Conservation (phyloP, 2,329 filamentous ascomycete species). For the Fusarium heterosporum region DNA sequence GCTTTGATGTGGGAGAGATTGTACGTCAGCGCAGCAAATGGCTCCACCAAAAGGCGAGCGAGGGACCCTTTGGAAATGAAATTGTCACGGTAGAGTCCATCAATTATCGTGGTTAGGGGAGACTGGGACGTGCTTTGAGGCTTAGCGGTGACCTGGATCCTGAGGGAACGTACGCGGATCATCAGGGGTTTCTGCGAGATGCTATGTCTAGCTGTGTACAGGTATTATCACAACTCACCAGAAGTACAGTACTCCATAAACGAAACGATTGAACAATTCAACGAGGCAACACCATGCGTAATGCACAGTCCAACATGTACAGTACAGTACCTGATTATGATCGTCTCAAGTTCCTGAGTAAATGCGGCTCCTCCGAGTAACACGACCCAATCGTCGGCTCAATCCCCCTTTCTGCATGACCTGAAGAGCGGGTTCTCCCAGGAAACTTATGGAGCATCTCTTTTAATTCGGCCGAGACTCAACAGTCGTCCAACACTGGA, state of each 20-base stretch:
- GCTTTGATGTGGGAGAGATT: conserved; percentile 11
- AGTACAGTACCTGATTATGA: conserved; percentile 30
- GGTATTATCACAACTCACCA: neutral
- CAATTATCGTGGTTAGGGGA: neutral
- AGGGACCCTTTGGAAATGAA: conserved; percentile 31
- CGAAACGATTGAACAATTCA: no score
- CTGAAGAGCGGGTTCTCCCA: conserved; percentile 24
- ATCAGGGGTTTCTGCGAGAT: conserved; percentile 2
- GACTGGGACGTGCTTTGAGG: conserved; percentile 3
- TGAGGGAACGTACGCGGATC: conserved; percentile 11
- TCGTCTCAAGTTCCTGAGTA: conserved; percentile 20
- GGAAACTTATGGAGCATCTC: conserved; percentile 18
- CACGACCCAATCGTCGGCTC: conserved; percentile 26
- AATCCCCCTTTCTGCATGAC: conserved; percentile 31
- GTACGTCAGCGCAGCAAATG: conserved; percentile 19
- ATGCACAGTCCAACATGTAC: neutral
- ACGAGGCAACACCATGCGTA: neutral
- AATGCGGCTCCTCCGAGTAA: conserved; percentile 14
- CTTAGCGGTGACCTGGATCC: conserved; percentile 13
- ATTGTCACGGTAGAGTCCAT: conserved; percentile 24
- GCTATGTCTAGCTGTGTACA: no score
- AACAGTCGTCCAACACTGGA: no score
- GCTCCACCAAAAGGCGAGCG: conserved; percentile 26
- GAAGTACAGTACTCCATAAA: no score
- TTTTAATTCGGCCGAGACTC: conserved; percentile 29